Conservation (phyloP, 1,284 basidiomycete species). For the Cronartium quercuum region DNA sequence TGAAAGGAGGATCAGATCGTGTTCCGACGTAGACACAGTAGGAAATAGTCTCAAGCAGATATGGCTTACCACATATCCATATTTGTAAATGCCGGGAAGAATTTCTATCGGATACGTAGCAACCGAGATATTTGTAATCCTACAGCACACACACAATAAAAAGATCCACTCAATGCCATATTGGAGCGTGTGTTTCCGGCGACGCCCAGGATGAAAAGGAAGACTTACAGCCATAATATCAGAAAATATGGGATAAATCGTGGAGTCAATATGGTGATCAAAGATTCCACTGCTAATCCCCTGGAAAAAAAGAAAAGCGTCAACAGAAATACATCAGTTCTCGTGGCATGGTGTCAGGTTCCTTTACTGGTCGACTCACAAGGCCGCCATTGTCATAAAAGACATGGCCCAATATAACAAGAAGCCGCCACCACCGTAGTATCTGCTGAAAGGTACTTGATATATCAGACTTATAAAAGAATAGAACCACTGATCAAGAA, state of each 20-base stretch:
- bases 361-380: background rate
- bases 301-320: background rate
- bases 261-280: slow-evolving; percentile 17
- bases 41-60: background rate
- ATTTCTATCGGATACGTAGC: slow-evolving; percentile 11
- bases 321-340: background rate
- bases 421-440: slow-evolving; percentile 9
- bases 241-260: slow-evolving; percentile 20
- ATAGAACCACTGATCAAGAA: slow-evolving; percentile 5
- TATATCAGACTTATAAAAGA: slow-evolving; percentile 20
- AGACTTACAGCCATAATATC: slow-evolving; percentile 33
- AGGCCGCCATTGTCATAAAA: slow-evolving; percentile 17
- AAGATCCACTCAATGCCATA: background rate
- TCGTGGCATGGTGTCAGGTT: background rate
- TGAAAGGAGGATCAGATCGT: background rate
- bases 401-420: slow-evolving; percentile 28
- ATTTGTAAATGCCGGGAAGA: slow-evolving; percentile 16
- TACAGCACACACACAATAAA: background rate
- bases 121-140: slow-evolving; percentile 30
- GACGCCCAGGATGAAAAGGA: background rate
- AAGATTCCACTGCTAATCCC: slow-evolving; percentile 20
- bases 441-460: slow-evolving; percentile 22
- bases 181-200: background rate
- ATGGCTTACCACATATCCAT: slow-evolving; percentile 24
- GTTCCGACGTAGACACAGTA: background rate